These are phyloP conservation scores for Papilionanthe hybrid DNA, from an alignment of 116 monocot species.

Conservation along the genomic window DNA sequence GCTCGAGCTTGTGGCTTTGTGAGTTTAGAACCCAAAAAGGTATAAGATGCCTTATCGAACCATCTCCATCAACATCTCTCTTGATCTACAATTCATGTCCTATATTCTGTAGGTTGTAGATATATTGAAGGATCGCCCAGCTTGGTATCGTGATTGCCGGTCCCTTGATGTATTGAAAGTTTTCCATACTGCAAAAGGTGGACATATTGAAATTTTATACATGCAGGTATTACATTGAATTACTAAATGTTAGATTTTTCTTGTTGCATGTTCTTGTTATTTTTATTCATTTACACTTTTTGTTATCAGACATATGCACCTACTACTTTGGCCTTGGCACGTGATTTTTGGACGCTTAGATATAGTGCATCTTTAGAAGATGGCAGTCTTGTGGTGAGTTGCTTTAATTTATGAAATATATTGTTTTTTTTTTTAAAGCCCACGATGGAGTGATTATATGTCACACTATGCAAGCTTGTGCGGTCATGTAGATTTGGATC, in stretches of 20 bases:
- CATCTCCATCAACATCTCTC: background rate
- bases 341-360: conserved; percentile 92
- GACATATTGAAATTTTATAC: conserved; percentile 84
- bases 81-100: background rate
- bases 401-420: background rate
- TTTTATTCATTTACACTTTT: conserved; percentile 9
- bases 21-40: conserved; percentile 97
- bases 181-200: conserved; percentile 87
- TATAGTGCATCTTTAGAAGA: conserved; percentile 89
- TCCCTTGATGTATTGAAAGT: conserved; percentile 68
- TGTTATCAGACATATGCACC: conserved; percentile 68
- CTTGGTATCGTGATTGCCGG: conserved; percentile 95
- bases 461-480: background rate
- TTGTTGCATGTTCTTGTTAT: background rate
- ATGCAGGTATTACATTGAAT: conserved; percentile 61
- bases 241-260: background rate
- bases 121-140: conserved; percentile 83
- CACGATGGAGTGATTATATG: background rate
- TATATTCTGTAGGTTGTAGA: conserved; percentile 61
- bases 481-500: too few relatives aligned
- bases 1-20: conserved; percentile 95
- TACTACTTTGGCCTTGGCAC: conserved; percentile 84
- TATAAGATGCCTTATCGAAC: conserved; percentile 14
- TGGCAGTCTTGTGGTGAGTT: conserved; percentile 84
- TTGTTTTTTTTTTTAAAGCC: background rate